phyloP scores from a whole-genome alignment of 371 early-diverging fungal species.

The Lichtheimia ornata region DNA sequence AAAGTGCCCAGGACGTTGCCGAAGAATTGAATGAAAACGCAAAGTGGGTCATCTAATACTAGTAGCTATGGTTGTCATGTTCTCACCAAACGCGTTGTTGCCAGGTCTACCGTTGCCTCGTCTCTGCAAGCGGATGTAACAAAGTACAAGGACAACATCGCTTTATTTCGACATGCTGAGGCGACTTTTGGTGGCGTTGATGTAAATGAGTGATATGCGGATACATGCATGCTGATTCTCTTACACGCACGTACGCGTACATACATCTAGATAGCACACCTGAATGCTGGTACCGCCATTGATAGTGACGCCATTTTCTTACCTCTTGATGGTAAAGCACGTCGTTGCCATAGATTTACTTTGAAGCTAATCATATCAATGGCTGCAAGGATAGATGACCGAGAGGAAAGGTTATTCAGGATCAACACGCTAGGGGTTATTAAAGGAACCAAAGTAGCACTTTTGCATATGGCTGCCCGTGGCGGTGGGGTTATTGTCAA shows the following conservation, averaged over 20 bases:
- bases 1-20: conserved; percentile 34
- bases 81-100: too few relatives aligned
- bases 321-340: conserved; percentile 10
- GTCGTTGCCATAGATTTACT: background rate
- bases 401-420: background rate
- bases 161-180: conserved; percentile 51
- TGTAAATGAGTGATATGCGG: conserved; percentile 21
- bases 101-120: conserved; percentile 30
- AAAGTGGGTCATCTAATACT: background rate
- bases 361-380: background rate
- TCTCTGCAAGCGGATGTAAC: conserved; percentile 65
- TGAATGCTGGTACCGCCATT: conserved; percentile 8
- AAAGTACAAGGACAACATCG: conserved; percentile 41
- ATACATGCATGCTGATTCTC: too few relatives aligned
- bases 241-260: background rate
- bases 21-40: conserved; percentile 38
- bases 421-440: conserved; percentile 7
- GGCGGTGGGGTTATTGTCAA: conserved; percentile 48
- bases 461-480: conserved; percentile 38
- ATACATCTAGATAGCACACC: conserved; percentile 3
- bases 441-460: conserved; percentile 33
- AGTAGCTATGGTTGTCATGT: background rate
- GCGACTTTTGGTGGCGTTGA: conserved; percentile 61
- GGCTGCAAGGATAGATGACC: background rate
- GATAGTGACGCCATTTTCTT: background rate